Conservation (phyloP, 768 basidiomycete genomes). For the Boletus rubroflammeus region DNA sequence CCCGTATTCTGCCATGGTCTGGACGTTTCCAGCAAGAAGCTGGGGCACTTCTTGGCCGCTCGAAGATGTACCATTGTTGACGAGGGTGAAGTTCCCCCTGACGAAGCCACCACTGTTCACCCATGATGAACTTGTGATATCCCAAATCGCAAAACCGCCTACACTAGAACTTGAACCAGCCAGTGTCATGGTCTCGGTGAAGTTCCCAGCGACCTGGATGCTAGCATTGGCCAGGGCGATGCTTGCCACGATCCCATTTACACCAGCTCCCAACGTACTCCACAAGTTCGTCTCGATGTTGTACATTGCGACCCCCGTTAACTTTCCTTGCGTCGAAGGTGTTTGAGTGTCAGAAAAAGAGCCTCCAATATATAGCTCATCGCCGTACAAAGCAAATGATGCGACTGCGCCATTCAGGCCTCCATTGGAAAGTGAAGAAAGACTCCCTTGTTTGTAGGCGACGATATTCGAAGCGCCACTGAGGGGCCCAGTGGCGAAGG, state of each 20-base stretch:
- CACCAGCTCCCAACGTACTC: conserved; percentile 65
- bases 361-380: conserved; percentile 83
- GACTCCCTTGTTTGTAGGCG: conserved; percentile 56
- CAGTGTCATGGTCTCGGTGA: conserved; percentile 46
- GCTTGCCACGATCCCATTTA: conserved; percentile 70
- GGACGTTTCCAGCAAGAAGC: conserved; percentile 67
- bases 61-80: conserved; percentile 59
- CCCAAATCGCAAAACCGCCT: conserved; percentile 76
- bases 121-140: conserved; percentile 60
- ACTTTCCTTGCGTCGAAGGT: conserved; percentile 46
- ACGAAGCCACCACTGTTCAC: conserved; percentile 71
- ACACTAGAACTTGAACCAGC: conserved; percentile 35
- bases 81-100: conserved; percentile 63
- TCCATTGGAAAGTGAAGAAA: conserved; percentile 50
- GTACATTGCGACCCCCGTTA: conserved; percentile 68
- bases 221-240: conserved; percentile 49
- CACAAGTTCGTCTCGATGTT: conserved; percentile 63
- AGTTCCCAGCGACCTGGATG: conserved; percentile 72
- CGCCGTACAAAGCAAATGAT: conserved; percentile 57
- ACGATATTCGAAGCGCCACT: conserved; percentile 68
- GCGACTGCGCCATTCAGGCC: conserved; percentile 82
- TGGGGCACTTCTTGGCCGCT: conserved; percentile 42
- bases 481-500: conserved; percentile 51
- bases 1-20: conserved; percentile 56
- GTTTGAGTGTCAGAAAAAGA: conserved; percentile 69